These are phyloP conservation scores for Penicillium antarcticum DNA, from an alignment of 495 filamentous ascomycete genomes.

Conservation along the genomic window DNA sequence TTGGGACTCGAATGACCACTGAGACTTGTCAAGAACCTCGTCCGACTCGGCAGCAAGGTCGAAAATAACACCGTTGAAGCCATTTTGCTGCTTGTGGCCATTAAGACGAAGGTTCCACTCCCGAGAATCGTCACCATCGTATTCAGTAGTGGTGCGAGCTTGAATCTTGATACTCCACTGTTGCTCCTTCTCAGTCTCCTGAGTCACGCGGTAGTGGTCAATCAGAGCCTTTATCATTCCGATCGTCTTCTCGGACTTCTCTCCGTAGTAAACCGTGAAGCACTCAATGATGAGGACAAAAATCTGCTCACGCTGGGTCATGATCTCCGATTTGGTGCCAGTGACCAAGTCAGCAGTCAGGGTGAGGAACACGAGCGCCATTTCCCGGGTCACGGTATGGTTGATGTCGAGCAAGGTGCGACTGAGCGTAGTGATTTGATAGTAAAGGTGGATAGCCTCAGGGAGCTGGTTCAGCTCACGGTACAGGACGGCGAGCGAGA, in stretches of 20 bases:
- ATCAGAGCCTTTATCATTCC: constrained; percentile 24
- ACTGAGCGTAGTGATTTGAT: constrained; percentile 25
- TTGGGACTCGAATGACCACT: constrained; percentile 18
- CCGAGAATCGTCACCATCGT: constrained; percentile 6
- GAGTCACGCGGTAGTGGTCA: constrained; percentile 32
- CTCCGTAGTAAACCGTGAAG: constrained; percentile 36
- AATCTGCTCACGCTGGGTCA: constrained; percentile 30
- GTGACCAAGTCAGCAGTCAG: constrained; percentile 26
- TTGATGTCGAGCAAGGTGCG: constrained; percentile 23
- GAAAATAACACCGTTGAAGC: constrained; percentile 17
- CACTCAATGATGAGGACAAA: constrained; percentile 31
- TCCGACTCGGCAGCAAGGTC: constrained; percentile 22
- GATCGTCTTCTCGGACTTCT: constrained; percentile 28
- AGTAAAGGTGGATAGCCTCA: constrained; percentile 17
- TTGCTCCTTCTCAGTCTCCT: constrained; percentile 22
- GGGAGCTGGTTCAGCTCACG: constrained; percentile 15
- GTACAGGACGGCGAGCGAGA: constrained; percentile 20
- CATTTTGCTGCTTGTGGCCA: constrained; percentile 12
- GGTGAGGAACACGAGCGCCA: constrained; percentile 30
- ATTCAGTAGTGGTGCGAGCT: constrained; percentile 9
- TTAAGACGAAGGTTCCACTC: constrained; percentile 30
- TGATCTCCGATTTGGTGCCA: constrained; percentile 31
- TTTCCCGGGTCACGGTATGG: constrained; percentile 31
- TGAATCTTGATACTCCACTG: constrained; percentile 11
- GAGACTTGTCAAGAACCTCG: constrained; percentile 11